Evolutionary conservation across 805 yeast species (phyloP).

Genomic region (Grigorovia transvaalensis): DNA sequence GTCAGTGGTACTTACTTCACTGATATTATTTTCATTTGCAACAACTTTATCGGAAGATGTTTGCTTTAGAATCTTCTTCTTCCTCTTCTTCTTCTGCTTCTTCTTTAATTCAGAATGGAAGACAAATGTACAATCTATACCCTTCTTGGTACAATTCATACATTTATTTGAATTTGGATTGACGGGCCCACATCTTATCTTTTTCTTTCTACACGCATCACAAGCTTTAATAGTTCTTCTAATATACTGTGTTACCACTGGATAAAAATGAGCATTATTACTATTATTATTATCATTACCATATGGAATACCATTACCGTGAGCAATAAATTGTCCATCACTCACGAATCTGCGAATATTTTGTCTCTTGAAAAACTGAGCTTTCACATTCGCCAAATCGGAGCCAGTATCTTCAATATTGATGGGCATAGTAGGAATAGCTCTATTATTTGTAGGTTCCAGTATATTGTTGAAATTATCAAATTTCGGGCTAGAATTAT

Average conservation of each 20-base stretch:
- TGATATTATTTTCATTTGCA: too few species aligned
- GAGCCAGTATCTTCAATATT: neutral
- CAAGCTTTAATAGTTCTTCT: constrained; percentile 15
- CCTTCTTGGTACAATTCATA: constrained; percentile 12
- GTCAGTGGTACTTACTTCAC: too few species aligned
- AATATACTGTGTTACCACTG: constrained; percentile 5
- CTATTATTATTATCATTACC: neutral
- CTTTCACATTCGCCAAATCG: too few species aligned
- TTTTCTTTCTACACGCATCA: constrained; percentile 16
- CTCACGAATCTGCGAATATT: neutral
- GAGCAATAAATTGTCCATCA: neutral
- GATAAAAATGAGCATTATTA: constrained; percentile 4
- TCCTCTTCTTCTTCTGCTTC: neutral
- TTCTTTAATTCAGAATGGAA: constrained; percentile 12
- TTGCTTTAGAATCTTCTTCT: neutral
- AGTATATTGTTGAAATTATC: neutral
- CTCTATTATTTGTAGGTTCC: neutral
- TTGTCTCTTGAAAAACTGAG: too few species aligned
- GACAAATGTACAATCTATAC: constrained; percentile 12
- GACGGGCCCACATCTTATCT: constrained; percentile 13
- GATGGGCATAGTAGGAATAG: neutral
- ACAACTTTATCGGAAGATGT: neutral
- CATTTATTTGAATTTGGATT: constrained; percentile 10
- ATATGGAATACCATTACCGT: neutral
- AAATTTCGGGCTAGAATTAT: neutral